Conservation (phyloP, 805 yeast species). For the Candida sonorensis region DNA sequence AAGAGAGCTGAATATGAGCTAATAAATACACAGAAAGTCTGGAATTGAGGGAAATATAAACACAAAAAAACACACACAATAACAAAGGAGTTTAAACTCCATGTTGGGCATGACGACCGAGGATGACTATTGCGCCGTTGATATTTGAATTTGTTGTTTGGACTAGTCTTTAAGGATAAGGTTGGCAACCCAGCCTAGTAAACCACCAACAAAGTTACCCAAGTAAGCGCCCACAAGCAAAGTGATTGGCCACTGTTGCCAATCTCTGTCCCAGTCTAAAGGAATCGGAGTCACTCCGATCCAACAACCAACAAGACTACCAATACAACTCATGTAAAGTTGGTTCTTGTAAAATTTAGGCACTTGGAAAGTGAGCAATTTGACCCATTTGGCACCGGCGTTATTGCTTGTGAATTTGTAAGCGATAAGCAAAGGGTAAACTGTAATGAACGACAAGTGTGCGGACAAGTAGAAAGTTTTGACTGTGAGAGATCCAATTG, state of each 20-base stretch:
- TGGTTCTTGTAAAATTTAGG: constrained; percentile 23
- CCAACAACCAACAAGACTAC: constrained; percentile 71
- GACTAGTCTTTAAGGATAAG: no score
- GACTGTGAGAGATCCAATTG: constrained; percentile 42
- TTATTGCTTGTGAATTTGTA: constrained; percentile 36
- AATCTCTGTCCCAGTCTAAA: constrained; percentile 93
- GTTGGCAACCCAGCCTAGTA: constrained; percentile 13
- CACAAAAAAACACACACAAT: no score
- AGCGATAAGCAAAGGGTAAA: constrained; percentile 56
- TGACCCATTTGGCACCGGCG: constrained; percentile 20
- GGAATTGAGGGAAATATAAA: no score
- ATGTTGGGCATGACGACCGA: no score
- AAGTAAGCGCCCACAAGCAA: constrained; percentile 68
- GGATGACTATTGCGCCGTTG: no score
- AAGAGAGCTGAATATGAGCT: no score
- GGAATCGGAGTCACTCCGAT: constrained; percentile 91
- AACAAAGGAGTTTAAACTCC: no score
- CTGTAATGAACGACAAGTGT: constrained; percentile 53
- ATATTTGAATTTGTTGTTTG: no score
- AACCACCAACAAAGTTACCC: constrained; percentile 60
- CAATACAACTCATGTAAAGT: constrained; percentile 34
- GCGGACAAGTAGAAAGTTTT: constrained; percentile 57
- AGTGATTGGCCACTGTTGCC: constrained; percentile 97
- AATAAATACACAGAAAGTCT: no score
- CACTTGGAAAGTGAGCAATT: constrained; percentile 24